These are phyloP conservation scores for Rhypophila decipiens DNA, from an alignment of 495 filamentous ascomycete species.

Conservation along the genomic window DNA sequence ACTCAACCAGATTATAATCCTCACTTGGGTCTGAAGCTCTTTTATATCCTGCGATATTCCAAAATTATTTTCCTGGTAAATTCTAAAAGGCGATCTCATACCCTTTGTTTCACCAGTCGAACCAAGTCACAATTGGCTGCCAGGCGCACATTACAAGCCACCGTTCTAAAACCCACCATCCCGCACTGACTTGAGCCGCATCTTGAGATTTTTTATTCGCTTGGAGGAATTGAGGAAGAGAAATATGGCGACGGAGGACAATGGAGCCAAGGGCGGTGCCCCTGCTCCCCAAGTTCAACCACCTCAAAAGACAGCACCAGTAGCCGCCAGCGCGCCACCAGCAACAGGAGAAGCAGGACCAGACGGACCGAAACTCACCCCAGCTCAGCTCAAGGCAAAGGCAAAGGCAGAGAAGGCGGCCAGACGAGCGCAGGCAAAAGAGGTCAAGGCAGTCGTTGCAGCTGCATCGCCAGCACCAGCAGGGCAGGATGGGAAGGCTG, in stretches of 20 bases:
- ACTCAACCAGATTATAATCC: too few species aligned
- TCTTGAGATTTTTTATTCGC: too few species aligned
- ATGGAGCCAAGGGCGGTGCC: slow-evolving; percentile 9
- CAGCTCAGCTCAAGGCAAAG: slow-evolving; percentile 67
- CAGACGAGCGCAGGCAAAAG: slow-evolving; percentile 58
- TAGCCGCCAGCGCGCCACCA: background rate
- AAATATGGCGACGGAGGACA: slow-evolving; percentile 23
- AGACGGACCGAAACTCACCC: slow-evolving; percentile 42
- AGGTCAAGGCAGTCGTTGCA: slow-evolving; percentile 29
- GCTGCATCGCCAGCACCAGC: slow-evolving; percentile 6
- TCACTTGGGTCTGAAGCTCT: too few species aligned
- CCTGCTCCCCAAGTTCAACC: slow-evolving; percentile 1
- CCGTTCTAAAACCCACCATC: too few species aligned
- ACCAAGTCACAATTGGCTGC: too few species aligned
- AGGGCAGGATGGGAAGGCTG: slow-evolving; percentile 28
- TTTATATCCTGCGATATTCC: too few species aligned
- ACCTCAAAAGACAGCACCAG: slow-evolving; percentile 1
- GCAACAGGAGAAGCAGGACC: slow-evolving; percentile 5
- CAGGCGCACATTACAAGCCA: too few species aligned
- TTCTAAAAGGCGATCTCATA: too few species aligned
- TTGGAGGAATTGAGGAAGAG: too few species aligned
- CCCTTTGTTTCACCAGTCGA: too few species aligned
- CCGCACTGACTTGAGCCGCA: too few species aligned
- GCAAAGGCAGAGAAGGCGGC: slow-evolving; percentile 75
- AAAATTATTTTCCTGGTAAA: too few species aligned